A percentile compares a stretch with the other conserved stretches of the same genome.
These are phyloP conservation scores for Colletotrichum sp. DNA, from an alignment of 2,329 filamentous ascomycete genomes.

Conservation along the genomic window DNA sequence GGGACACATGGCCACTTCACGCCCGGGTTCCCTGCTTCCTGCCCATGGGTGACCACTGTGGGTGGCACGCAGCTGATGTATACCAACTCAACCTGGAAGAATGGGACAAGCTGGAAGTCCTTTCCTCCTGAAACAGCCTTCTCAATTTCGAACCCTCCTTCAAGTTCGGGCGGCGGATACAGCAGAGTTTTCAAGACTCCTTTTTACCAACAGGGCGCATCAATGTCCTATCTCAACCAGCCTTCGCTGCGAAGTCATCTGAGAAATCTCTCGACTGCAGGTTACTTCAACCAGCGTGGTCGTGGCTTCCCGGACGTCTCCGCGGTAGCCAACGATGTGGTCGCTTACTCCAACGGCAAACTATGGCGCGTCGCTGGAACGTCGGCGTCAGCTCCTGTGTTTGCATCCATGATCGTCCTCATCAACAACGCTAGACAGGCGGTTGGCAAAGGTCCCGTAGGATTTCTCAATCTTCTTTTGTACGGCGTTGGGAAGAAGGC, in stretches of 20 bases:
- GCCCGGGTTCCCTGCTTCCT: conserved; percentile 48
- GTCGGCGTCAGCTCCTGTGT: conserved; percentile 14
- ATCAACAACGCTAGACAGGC: conserved; percentile 41
- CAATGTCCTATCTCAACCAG: background rate
- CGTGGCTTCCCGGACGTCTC: conserved; percentile 43
- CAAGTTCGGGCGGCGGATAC: background rate
- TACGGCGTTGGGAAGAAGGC: conserved; percentile 25
- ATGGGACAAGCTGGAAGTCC: background rate
- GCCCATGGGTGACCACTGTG: conserved; percentile 51
- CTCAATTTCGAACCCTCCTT: background rate
- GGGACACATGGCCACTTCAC: conserved; percentile 37
- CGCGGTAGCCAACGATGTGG: conserved; percentile 56
- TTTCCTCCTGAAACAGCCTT: background rate
- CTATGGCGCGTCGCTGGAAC: background rate
- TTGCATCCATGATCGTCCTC: conserved; percentile 22
- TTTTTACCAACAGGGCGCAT: background rate
- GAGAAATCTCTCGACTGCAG: background rate
- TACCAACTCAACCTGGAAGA: background rate
- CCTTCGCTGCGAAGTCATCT: background rate
- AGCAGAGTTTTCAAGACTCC: background rate
- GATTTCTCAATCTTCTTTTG: conserved; percentile 40
- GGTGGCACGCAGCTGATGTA: conserved; percentile 27
- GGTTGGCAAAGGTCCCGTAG: conserved; percentile 36
- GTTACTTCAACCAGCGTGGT: conserved; percentile 36
- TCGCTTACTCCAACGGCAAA: background rate